phyloP scores from a whole-genome alignment of 192 early-diverging fungal species.

The Podila horticola region DNA sequence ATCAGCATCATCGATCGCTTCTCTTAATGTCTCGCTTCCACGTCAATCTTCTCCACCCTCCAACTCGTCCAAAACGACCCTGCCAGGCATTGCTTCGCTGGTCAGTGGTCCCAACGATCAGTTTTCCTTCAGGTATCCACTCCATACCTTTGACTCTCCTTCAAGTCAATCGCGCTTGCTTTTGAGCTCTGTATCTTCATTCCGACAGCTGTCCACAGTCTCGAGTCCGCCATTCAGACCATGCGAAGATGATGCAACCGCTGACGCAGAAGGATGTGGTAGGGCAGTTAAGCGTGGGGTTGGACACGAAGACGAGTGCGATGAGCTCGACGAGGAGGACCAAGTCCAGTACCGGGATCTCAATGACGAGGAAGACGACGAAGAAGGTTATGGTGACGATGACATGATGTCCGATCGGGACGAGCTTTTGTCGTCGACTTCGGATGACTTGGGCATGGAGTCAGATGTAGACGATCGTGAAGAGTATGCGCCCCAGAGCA shows the following conservation, averaged over 20 bases:
- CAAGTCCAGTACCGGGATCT: background rate
- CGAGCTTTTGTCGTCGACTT: background rate
- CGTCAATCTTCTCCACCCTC: constrained; percentile 1
- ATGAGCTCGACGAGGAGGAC: constrained; percentile 1
- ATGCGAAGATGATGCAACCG: background rate
- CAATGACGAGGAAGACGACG: constrained; percentile 1
- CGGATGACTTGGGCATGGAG: background rate
- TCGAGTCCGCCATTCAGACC: background rate
- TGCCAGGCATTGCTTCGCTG: constrained; percentile 42
- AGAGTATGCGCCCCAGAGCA: background rate
- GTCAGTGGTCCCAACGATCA: constrained; percentile 21
- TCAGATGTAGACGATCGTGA: background rate
- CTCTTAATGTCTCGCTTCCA: background rate
- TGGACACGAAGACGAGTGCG: constrained; percentile 20
- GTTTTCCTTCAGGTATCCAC: background rate
- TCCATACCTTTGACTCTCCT: background rate
- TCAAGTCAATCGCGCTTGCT: background rate
- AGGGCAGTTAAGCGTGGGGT: constrained; percentile 17
- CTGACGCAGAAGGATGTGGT: background rate
- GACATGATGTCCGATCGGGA: background rate
- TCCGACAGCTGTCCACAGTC: background rate
- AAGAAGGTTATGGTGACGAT: constrained; percentile 9
- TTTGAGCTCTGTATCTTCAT: background rate
- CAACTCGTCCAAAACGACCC: constrained; percentile 2
- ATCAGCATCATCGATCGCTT: background rate